Percentiles rank a stretch among this genome's conserved stretches.
These are phyloP conservation scores for Oryza punctata DNA, from an alignment of 176 grass and related monocot species.

Conservation along the genomic window DNA sequence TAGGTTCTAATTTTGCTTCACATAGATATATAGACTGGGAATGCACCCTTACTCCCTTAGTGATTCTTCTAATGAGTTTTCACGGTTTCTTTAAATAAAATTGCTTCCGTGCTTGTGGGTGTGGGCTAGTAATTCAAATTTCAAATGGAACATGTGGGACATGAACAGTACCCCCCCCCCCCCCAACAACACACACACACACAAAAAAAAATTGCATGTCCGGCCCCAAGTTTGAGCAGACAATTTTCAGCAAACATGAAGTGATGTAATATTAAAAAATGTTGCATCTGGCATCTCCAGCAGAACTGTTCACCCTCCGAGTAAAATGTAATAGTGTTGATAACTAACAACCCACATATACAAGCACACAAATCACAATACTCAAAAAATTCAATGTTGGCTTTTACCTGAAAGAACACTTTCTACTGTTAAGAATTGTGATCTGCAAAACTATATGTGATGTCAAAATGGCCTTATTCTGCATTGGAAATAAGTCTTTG, in stretches of 20 bases:
- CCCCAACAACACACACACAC: too few species aligned
- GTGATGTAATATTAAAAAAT: too few species aligned
- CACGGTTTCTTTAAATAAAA: neutral
- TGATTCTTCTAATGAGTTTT: neutral
- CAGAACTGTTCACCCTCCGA: too few species aligned
- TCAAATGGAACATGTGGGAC: neutral
- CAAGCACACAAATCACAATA: too few species aligned
- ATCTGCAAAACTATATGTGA: neutral
- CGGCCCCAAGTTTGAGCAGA: too few species aligned
- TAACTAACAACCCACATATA: too few species aligned
- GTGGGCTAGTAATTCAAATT: neutral
- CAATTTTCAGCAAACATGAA: too few species aligned
- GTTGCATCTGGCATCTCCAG: too few species aligned
- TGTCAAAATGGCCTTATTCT: neutral
- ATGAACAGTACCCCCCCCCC: too few species aligned
- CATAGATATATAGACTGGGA: neutral
- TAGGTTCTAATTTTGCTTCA: neutral
- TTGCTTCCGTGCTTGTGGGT: neutral
- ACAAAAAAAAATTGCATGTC: too few species aligned
- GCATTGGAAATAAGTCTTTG: neutral
- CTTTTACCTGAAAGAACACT: neutral
- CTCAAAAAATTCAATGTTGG: neutral
- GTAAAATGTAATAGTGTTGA: too few species aligned
- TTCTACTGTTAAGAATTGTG: neutral
- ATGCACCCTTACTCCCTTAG: neutral